A percentile compares a stretch with the other conserved stretches of the same genome.
Evolutionary conservation across 768 basidiomycete species (phyloP).

Genomic region (Phylloporus rhodoxanthus): DNA sequence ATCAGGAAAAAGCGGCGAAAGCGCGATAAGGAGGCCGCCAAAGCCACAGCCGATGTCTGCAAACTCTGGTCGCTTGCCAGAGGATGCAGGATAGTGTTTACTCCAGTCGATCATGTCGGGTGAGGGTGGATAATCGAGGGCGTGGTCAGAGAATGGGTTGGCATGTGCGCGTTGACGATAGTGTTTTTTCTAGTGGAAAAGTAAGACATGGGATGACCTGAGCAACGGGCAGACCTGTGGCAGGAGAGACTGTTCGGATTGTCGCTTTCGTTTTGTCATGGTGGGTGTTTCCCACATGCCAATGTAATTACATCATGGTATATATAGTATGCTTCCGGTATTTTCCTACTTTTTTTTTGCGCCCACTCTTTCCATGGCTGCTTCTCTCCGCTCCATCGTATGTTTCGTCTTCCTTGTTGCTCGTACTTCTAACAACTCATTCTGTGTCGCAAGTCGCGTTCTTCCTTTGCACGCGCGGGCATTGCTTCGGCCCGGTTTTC

Average conservation of each 20-base stretch:
- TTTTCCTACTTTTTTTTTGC: constrained; percentile 17
- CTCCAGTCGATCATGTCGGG: constrained; percentile 79
- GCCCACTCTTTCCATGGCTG: constrained; percentile 34
- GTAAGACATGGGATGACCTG: background rate
- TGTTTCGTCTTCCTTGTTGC: constrained; percentile 32
- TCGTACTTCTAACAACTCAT: background rate
- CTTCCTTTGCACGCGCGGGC: constrained; percentile 38
- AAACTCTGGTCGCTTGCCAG: constrained; percentile 75
- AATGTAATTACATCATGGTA: background rate
- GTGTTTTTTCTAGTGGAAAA: constrained; percentile 59
- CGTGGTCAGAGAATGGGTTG: constrained; percentile 84
- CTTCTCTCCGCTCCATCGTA: constrained; percentile 36
- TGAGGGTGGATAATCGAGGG: constrained; percentile 77
- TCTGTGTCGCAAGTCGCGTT: constrained; percentile 40
- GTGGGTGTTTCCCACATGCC: background rate
- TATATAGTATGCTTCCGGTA: constrained; percentile 20
- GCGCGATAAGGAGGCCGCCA: constrained; percentile 83
- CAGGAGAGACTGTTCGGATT: constrained; percentile 25
- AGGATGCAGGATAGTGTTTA: constrained; percentile 64
- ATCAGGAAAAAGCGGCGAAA: constrained; percentile 88
- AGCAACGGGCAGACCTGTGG: constrained; percentile 41
- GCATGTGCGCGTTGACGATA: constrained; percentile 82
- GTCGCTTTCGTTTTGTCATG: constrained; percentile 29
- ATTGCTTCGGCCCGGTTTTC: constrained; percentile 52
- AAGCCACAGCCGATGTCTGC: constrained; percentile 98